A percentile compares a stretch with the other conserved stretches of the same genome.
phyloP scores from a whole-genome alignment of 2,329 filamentous ascomycete species.

The Phialocephala subalpina region DNA sequence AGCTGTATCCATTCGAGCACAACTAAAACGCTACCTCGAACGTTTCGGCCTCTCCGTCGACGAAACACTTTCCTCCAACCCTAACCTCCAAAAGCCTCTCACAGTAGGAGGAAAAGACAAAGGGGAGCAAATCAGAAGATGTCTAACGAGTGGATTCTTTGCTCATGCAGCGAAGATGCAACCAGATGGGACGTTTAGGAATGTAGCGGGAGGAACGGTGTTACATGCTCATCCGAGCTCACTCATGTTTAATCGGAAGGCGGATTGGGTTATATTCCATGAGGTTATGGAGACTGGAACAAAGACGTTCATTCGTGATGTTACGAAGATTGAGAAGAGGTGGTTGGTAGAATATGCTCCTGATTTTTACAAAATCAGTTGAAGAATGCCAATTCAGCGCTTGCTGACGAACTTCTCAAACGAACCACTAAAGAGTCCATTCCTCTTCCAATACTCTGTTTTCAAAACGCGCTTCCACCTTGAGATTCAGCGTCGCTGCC shows the following conservation, averaged over 20 bases:
- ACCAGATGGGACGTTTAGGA: slow-evolving; percentile 87
- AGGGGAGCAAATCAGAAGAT: slow-evolving; percentile 80
- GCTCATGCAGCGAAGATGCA: slow-evolving; percentile 94
- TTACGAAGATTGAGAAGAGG: slow-evolving; percentile 92
- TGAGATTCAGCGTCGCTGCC: no score
- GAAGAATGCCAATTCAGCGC: not conserved
- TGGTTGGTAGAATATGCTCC: slow-evolving; percentile 92
- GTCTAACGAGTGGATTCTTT: slow-evolving; percentile 90
- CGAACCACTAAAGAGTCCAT: no score
- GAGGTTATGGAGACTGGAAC: slow-evolving; percentile 89
- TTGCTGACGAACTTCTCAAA: no score
- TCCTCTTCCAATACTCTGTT: no score
- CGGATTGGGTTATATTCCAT: slow-evolving; percentile 95
- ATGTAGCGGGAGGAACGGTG: slow-evolving; percentile 79
- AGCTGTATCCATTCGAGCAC: slow-evolving; percentile 85
- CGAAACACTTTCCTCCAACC: slow-evolving; percentile 60
- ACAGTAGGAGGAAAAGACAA: slow-evolving; percentile 54
- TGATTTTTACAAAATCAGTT: slow-evolving; percentile 75
- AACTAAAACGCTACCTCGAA: slow-evolving; percentile 87
- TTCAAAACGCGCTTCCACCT: no score
- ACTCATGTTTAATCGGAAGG: slow-evolving; percentile 95
- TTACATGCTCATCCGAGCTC: slow-evolving; percentile 91
- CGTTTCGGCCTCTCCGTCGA: slow-evolving; percentile 78
- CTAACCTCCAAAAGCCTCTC: slow-evolving; percentile 41
- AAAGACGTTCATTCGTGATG: slow-evolving; percentile 90